Evolutionary conservation across 352 stramenopile genomes (phyloP).

Genomic region (Ophiocytium majus): DNA sequence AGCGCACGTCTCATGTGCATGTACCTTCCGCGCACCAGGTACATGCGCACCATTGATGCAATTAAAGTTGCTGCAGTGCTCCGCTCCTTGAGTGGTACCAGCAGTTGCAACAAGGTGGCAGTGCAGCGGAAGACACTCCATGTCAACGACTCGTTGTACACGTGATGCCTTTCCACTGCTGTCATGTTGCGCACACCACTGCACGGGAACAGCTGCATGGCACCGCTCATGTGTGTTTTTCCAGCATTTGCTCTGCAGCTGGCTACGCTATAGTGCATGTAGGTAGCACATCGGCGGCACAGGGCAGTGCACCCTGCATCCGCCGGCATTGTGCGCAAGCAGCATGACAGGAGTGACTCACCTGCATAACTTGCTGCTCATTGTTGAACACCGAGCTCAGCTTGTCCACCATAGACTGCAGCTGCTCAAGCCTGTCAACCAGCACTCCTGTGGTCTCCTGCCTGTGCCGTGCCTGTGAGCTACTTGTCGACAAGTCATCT

Average conservation of each 20-base stretch:
- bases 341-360: background rate
- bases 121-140: background rate
- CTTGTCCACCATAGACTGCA: background rate
- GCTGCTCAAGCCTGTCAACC: background rate
- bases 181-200: background rate
- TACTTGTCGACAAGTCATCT: background rate
- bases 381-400: background rate
- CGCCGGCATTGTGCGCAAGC: background rate
- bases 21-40: background rate
- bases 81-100: background rate
- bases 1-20: background rate
- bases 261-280: background rate
- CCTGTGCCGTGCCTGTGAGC: background rate
- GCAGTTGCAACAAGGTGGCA: background rate
- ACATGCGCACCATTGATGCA: background rate
- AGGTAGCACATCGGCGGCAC: too few relatives aligned
- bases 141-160: background rate
- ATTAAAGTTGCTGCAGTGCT: background rate
- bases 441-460: background rate
- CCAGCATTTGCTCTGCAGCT: background rate
- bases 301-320: background rate
- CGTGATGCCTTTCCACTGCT: background rate
- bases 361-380: background rate
- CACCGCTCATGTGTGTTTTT: background rate
- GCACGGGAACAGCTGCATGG: background rate